Base-by-base conservation (phyloP, 2,329 filamentous ascomycete species). In the Beauveria caledonica region DNA sequence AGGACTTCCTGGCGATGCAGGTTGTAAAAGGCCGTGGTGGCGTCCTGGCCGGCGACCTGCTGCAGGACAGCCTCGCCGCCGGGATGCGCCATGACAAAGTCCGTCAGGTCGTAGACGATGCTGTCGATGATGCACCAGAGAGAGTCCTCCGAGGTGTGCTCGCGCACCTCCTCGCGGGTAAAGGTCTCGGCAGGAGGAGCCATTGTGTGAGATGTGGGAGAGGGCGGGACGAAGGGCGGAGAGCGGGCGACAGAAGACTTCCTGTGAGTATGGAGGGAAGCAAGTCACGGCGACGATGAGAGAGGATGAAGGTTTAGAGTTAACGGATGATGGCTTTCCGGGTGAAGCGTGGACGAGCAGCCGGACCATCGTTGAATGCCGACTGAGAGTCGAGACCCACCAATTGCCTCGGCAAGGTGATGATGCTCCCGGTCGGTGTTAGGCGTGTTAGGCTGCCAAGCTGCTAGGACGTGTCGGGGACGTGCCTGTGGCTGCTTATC, bases 1-100 rank as follows among this genome's bases (percentile, higher is more conserved):
- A 96, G 81, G n/a, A 95, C 89, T 74, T 96, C 91, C 67, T 96
- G 90, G 27, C 91, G 81, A 76, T 96, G 92, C 58, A 96, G 85
- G 78, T 95, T 95, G 83, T 95, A 96, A 75, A 95, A 96, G 60
- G 87, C 88, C 40, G 81, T 77, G 2, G 91, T 96, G 55, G 90
- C 90, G 70, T 96, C 91, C 65, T 85, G 82, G 63, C 91, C 91
- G 33, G 89, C 91, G 52, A 93, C 84, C 74, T 96, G 90, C 58
- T 83, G 81, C 42, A 95, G 83, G 25, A 95, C 90, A 48, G 88
- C 86, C 68, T 86, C 85, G 68, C 90, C 91, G 66, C 90, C 90
- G 0, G 91, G 91, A 69, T 96, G 91, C 23, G 88, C 90, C 70
- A 94, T 89, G 66, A 91, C 74, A 73, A 95, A 96, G 65, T 95